A percentile compares a stretch with the other conserved stretches of the same genome.
Conservation (phyloP, 768 basidiomycete genomes). For the Phylloporus sp. region DNA sequence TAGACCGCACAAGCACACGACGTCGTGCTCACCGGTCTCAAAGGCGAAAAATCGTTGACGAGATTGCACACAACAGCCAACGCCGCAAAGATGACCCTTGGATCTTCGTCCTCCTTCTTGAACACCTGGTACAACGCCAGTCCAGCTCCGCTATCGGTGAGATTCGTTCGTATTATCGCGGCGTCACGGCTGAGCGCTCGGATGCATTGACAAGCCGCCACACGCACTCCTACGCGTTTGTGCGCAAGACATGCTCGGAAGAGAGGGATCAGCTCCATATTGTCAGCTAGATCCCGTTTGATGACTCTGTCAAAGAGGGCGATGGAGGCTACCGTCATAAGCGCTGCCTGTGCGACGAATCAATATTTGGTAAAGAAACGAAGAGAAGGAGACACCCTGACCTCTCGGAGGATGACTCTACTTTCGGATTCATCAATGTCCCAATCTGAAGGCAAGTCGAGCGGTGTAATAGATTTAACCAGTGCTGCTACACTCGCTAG, state of each 20-base stretch:
- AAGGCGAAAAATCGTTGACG: constrained; percentile 79
- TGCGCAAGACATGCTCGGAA: constrained; percentile 55
- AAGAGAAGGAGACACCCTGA: constrained; percentile 22
- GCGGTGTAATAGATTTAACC: constrained; percentile 50
- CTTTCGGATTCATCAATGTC: constrained; percentile 69
- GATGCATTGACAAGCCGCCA: constrained; percentile 82
- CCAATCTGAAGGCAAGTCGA: constrained; percentile 43
- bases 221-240: constrained; percentile 68
- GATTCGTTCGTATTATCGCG: constrained; percentile 73
- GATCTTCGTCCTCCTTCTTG: constrained; percentile 54
- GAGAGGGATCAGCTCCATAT: constrained; percentile 47
- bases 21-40: constrained; percentile 52
- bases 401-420: constrained; percentile 56
- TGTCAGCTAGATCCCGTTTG: constrained; percentile 62
- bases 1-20: not conserved
- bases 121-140: constrained; percentile 62
- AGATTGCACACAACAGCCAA: constrained; percentile 79
- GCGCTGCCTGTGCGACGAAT: constrained; percentile 46
- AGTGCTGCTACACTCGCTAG: constrained; percentile 50
- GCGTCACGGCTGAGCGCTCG: constrained; percentile 77
- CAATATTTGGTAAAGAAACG: not conserved
- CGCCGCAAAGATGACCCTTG: constrained; percentile 65
- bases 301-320: constrained; percentile 69
- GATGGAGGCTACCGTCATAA: constrained; percentile 72
- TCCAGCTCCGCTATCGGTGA: constrained; percentile 80